Evolutionary conservation across 1,139 yeast species (phyloP).

Genomic region (Yamadazyma sp.): DNA sequence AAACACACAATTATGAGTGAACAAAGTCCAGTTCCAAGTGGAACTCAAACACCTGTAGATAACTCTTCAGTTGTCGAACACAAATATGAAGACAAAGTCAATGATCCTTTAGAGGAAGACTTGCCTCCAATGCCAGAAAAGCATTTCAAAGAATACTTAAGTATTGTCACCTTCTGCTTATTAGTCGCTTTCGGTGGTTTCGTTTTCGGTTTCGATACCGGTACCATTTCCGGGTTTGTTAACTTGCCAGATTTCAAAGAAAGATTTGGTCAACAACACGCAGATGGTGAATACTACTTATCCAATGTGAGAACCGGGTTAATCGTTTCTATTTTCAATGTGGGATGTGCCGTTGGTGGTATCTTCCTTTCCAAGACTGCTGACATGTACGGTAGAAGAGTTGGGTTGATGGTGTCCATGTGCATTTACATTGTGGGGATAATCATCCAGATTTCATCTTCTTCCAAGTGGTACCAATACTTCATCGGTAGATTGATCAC

Average conservation of each 20-base stretch:
- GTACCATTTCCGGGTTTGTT: conserved; percentile 68
- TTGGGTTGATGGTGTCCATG: conserved; percentile 48
- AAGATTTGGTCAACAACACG: conserved; percentile 44
- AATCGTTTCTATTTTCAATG: conserved; percentile 64
- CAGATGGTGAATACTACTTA: conserved; percentile 31
- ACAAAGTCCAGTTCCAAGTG: conserved; percentile 16
- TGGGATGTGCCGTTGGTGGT: conserved; percentile 80
- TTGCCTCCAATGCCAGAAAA: conserved; percentile 28
- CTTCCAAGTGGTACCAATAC: conserved; percentile 29
- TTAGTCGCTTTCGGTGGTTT: conserved; percentile 64
- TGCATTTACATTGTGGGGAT: conserved; percentile 51
- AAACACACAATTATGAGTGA: conserved; percentile 8
- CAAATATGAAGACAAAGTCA: conserved; percentile 17
- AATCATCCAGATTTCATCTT: conserved; percentile 41
- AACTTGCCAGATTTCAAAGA: conserved; percentile 53
- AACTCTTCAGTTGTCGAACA: conserved; percentile 30
- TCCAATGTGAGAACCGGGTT: conserved; percentile 53
- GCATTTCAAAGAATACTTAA: conserved; percentile 28
- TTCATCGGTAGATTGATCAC: conserved; percentile 64
- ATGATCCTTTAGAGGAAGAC: conserved; percentile 8
- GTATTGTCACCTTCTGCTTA: conserved; percentile 38
- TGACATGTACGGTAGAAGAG: conserved; percentile 55
- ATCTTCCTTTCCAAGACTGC: conserved; percentile 53
- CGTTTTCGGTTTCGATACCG: conserved; percentile 74
- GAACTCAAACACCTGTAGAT: conserved; percentile 35